Percentiles rank a stretch among this genome's conserved stretches.
These are phyloP conservation scores for Noccaea caerulescens DNA, from an alignment of 345 rosid genomes.

Conservation along the genomic window DNA sequence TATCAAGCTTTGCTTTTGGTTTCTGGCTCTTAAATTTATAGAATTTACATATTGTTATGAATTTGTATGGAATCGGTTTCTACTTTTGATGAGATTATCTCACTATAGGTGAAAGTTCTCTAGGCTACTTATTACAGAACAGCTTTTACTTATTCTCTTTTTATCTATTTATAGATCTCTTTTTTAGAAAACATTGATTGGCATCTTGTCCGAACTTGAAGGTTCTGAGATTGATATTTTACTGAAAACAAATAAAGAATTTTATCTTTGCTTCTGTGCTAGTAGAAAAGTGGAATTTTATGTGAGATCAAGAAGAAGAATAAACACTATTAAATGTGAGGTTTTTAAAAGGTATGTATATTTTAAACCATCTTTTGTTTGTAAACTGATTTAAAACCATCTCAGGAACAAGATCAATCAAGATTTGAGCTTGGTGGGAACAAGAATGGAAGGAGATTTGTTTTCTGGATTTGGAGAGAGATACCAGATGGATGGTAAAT, in stretches of 20 bases:
- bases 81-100: slow-evolving; percentile 30
- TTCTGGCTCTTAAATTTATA: slow-evolving; percentile 22
- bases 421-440: slow-evolving; percentile 40
- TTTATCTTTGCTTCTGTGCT: slow-evolving; percentile 13
- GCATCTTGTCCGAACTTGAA: slow-evolving; percentile 31
- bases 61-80: slow-evolving; percentile 30
- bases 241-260: background rate
- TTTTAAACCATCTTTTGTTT: background rate
- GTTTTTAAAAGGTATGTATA: background rate
- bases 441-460: slow-evolving; percentile 76
- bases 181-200: slow-evolving; percentile 23
- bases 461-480: slow-evolving; percentile 64
- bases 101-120: slow-evolving; percentile 24
- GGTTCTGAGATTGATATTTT: slow-evolving; percentile 25
- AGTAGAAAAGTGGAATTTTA: slow-evolving; percentile 27
- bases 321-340: slow-evolving; percentile 15
- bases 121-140: slow-evolving; percentile 29
- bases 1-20: slow-evolving; percentile 30
- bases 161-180: slow-evolving; percentile 38
- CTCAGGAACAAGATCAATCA: slow-evolving; percentile 38
- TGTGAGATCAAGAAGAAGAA: slow-evolving; percentile 38
- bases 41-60: slow-evolving; percentile 3
- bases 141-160: slow-evolving; percentile 14
- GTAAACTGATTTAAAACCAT: background rate
- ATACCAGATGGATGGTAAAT: slow-evolving; percentile 60